Conservation (phyloP, 306 rosid genomes). For the Hippophae rhamnoides region DNA sequence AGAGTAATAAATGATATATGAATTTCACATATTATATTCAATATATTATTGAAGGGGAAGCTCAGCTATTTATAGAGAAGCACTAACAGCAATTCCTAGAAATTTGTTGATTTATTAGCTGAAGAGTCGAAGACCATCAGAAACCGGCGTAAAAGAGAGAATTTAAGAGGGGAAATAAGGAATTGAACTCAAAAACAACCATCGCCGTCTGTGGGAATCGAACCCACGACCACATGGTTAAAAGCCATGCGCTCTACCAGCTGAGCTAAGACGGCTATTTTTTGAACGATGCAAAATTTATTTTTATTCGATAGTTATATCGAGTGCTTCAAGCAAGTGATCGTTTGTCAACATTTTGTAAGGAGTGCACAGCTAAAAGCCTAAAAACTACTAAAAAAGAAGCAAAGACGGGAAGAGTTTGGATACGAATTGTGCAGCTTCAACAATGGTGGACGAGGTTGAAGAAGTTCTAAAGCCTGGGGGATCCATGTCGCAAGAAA, state of each 20-base stretch:
- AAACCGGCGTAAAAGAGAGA: too few relatives aligned
- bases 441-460: constrained; percentile 53
- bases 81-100: too few relatives aligned
- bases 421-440: background rate
- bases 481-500: background rate
- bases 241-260: constrained; percentile 34
- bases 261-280: constrained; percentile 29
- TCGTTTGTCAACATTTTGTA: background rate
- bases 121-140: too few relatives aligned
- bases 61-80: too few relatives aligned
- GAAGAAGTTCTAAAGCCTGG: constrained; percentile 29
- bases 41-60: too few relatives aligned
- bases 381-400: background rate
- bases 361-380: background rate
- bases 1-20: too few relatives aligned
- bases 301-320: too few relatives aligned
- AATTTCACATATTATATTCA: too few relatives aligned
- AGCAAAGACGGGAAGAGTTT: background rate
- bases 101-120: too few relatives aligned
- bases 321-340: too few relatives aligned
- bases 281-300: too few relatives aligned
- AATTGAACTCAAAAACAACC: fast-evolving
- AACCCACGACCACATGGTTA: constrained; percentile 36
- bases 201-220: constrained; percentile 33
- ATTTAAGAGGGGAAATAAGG: background rate